Percentiles rank a stretch among this genome's conserved stretches.
Conservation (phyloP, 805 yeast genomes). For the Candida adriatica region DNA sequence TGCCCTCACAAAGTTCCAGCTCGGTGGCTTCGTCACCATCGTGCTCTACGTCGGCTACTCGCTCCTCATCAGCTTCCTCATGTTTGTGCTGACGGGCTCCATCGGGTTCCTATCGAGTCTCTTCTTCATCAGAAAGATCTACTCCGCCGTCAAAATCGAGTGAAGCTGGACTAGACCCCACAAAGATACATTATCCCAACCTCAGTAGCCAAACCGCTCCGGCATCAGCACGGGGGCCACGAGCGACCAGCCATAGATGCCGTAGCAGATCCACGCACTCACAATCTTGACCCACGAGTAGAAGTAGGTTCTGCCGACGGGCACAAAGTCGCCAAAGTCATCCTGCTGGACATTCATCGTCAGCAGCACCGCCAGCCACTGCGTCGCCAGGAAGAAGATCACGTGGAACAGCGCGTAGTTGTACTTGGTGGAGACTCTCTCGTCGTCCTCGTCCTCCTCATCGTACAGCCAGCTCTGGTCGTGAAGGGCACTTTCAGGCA, state of each 20-base stretch:
- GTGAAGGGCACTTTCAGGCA: constrained; percentile 85
- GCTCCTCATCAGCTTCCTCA: constrained; percentile 54
- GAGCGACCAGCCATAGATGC: constrained; percentile 83
- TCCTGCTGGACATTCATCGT: constrained; percentile 88
- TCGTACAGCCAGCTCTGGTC: constrained; percentile 59
- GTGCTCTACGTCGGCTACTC: constrained; percentile 84
- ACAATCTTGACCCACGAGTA: constrained; percentile 91
- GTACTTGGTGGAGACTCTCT: constrained; percentile 59
- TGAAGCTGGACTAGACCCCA: constrained; percentile 17
- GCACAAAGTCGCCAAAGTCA: constrained; percentile 82
- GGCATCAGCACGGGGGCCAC: constrained; percentile 89
- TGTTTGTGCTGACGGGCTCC: constrained; percentile 81
- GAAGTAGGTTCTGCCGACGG: constrained; percentile 95
- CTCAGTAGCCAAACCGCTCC: constrained; percentile 57
- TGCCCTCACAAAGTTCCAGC: constrained; percentile 58
- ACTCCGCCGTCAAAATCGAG: constrained; percentile 82
- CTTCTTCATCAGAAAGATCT: constrained; percentile 71
- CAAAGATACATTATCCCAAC: neutral
- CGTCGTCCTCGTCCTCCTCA: constrained; percentile 47
- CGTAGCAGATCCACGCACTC: constrained; percentile 88
- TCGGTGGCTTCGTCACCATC: constrained; percentile 70
- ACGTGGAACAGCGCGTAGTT: constrained; percentile 85
- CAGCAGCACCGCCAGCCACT: constrained; percentile 88
- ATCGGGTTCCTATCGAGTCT: constrained; percentile 75
- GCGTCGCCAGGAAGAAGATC: constrained; percentile 91